These are phyloP conservation scores for Ustilago loliicola DNA, from an alignment of 1,284 basidiomycete genomes.

Conservation along the genomic window DNA sequence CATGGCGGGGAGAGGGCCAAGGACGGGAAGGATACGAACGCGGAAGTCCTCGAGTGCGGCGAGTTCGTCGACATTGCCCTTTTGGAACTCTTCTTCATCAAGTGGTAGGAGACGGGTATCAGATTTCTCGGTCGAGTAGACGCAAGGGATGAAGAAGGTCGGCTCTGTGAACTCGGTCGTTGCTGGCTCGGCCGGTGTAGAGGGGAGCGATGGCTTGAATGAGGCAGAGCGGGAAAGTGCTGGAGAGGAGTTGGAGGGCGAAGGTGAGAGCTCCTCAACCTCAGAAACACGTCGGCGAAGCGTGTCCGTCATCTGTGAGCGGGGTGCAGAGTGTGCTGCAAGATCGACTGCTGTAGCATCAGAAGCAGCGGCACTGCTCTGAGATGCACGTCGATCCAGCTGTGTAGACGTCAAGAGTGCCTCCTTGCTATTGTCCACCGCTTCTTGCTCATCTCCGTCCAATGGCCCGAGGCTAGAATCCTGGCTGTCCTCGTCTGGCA, in stretches of 20 bases:
- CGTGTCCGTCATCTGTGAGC: slow-evolving; percentile 13
- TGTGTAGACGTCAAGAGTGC: slow-evolving; percentile 9
- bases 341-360: slow-evolving; percentile 46
- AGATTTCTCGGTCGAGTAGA: slow-evolving; percentile 95
- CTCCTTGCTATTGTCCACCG: background rate
- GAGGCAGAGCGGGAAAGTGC: slow-evolving; percentile 40
- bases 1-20: slow-evolving; percentile 74
- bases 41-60: slow-evolving; percentile 93
- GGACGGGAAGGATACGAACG: slow-evolving; percentile 87
- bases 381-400: slow-evolving; percentile 25
- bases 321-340: slow-evolving; percentile 30
- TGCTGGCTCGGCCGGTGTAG: slow-evolving; percentile 19
- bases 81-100: slow-evolving; percentile 90
- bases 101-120: slow-evolving; percentile 85
- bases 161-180: slow-evolving; percentile 26
- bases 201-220: slow-evolving; percentile 27
- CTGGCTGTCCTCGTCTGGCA: slow-evolving; percentile 40
- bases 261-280: slow-evolving; percentile 46
- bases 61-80: slow-evolving; percentile 90
- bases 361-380: slow-evolving; percentile 44
- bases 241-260: slow-evolving; percentile 35
- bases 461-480: slow-evolving; percentile 34
- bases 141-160: slow-evolving; percentile 71
- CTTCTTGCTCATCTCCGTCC: slow-evolving; percentile 22
- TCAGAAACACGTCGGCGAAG: slow-evolving; percentile 32